A percentile compares a stretch with the other conserved stretches of the same genome.
These are phyloP conservation scores for Tardiomyces blankii DNA, from an alignment of 1,139 yeast species.

Conservation along the genomic window DNA sequence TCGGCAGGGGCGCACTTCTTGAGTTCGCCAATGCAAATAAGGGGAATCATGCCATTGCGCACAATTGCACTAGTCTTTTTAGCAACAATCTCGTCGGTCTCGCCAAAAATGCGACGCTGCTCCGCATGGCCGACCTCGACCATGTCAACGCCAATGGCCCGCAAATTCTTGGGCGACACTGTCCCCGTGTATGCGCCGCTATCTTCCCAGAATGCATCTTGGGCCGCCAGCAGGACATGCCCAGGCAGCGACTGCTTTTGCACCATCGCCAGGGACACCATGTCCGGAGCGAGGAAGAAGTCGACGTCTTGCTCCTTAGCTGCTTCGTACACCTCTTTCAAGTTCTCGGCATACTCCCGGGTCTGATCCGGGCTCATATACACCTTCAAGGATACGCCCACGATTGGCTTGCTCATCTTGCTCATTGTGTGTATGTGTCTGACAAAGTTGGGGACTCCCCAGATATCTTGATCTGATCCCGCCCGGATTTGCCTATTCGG, in stretches of 20 bases:
- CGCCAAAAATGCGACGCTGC: conserved; percentile 76
- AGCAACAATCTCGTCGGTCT: conserved; percentile 71
- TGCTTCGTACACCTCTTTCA: conserved; percentile 6
- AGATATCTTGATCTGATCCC: too few relatives aligned
- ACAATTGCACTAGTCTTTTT: conserved; percentile 76
- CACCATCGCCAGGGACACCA: conserved; percentile 12
- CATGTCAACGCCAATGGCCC: conserved; percentile 75
- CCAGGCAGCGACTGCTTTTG: conserved; percentile 3
- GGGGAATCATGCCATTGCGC: conserved; percentile 65
- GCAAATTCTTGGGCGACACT: conserved; percentile 54
- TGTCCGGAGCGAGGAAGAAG: conserved; percentile 17
- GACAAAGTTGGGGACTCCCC: too few relatives aligned
- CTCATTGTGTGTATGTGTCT: neutral
- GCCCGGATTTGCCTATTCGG: too few relatives aligned
- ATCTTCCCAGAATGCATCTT: conserved; percentile 68
- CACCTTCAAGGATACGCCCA: conserved; percentile 16
- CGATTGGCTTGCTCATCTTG: conserved; percentile 3
- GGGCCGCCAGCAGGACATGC: conserved; percentile 44
- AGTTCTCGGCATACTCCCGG: conserved; percentile 5
- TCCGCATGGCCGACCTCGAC: conserved; percentile 88
- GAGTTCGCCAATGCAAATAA: conserved; percentile 85
- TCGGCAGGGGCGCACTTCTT: conserved; percentile 68
- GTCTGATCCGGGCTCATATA: conserved; percentile 11
- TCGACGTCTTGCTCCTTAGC: conserved; percentile 9
- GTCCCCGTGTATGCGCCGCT: conserved; percentile 93